Percentiles rank a stretch among this genome's conserved stretches.
Evolutionary conservation across 352 stramenopile species (phyloP).

Genomic region (Phytopythium cucurbitacearum): DNA sequence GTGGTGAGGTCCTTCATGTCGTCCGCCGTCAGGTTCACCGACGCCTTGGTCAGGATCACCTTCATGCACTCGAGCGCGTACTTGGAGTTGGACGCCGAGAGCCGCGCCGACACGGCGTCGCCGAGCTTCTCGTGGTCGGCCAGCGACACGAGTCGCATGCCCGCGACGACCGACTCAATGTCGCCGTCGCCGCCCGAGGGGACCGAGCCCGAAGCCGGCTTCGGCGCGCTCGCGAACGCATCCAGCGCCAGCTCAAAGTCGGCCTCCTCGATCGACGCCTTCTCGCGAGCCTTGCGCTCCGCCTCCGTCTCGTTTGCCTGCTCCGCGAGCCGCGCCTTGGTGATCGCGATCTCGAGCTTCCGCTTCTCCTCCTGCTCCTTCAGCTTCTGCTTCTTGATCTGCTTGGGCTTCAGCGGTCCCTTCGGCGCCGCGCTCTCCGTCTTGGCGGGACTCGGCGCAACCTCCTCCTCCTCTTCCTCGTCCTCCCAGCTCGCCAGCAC

Average conservation of each 20-base stretch:
- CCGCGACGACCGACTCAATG: conserved; percentile 39
- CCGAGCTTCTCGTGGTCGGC: conserved; percentile 74
- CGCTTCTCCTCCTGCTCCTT: conserved; percentile 86
- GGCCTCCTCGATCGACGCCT: conserved; percentile 56
- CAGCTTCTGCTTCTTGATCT: conserved; percentile 84
- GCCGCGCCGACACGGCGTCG: conserved; percentile 49
- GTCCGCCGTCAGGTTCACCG: conserved; percentile 71
- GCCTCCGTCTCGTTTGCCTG: conserved; percentile 63
- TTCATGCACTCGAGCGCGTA: conserved; percentile 80
- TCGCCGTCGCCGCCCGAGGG: conserved; percentile 14
- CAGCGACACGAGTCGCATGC: conserved; percentile 64
- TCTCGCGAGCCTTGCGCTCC: conserved; percentile 55
- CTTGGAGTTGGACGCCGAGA: conserved; percentile 65
- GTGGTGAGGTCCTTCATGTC: conserved; percentile 87
- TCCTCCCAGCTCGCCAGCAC: conserved; percentile 72
- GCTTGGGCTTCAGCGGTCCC: conserved; percentile 75
- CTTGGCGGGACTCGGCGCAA: conserved; percentile 15
- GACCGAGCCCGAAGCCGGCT: conserved; percentile 23
- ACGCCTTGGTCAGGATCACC: conserved; percentile 75
- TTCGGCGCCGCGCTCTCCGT: conserved; percentile 26
- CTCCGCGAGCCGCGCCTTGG: conserved; percentile 66
- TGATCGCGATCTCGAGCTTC: conserved; percentile 66
- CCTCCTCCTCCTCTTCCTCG: conserved; percentile 63
- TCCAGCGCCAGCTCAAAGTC: conserved; percentile 79
- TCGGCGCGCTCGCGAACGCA: conserved; percentile 51